Percentiles rank a stretch among this genome's conserved stretches.
phyloP scores from a whole-genome alignment of 2,329 filamentous ascomycete species.

The Neoarthrinium moseri region DNA sequence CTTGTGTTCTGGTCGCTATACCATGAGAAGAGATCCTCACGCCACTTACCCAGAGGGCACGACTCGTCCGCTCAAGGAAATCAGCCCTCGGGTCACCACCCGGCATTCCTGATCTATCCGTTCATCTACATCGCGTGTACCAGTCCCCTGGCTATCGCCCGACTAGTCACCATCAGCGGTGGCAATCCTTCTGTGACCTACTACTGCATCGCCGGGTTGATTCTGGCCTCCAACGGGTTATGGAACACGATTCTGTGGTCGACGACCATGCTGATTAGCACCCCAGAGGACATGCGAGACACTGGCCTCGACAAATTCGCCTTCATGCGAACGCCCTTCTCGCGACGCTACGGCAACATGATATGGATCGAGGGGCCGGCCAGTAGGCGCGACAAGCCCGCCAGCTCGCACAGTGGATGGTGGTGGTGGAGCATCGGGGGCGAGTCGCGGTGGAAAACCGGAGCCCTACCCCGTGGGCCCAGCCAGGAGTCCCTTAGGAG shows the following conservation, averaged over 20 bases:
- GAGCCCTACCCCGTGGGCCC: neutral
- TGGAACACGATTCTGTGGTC: slow-evolving; percentile 17
- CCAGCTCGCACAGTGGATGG: neutral
- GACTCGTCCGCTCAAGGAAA: neutral
- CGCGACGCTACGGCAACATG: slow-evolving; percentile 13
- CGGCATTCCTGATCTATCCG: slow-evolving; percentile 17
- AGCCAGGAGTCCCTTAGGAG: neutral
- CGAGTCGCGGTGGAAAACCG: slow-evolving; percentile 8
- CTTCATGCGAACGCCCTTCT: slow-evolving; percentile 13
- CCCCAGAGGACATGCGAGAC: slow-evolving; percentile 12
- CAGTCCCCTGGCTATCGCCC: slow-evolving; percentile 12
- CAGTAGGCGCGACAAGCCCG: neutral
- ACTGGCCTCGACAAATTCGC: slow-evolving; percentile 16
- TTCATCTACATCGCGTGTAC: slow-evolving; percentile 17
- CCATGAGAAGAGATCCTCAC: slow-evolving; percentile 12
- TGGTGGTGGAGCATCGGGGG: slow-evolving; percentile 14
- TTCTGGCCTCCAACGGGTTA: slow-evolving; percentile 14
- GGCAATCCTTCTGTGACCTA: slow-evolving; percentile 1
- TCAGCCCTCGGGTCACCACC: slow-evolving; percentile 14
- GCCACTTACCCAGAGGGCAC: slow-evolving; percentile 9
- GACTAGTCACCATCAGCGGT: slow-evolving; percentile 9
- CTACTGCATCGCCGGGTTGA: slow-evolving; percentile 13
- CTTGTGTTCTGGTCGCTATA: slow-evolving; percentile 13
- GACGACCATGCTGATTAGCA: slow-evolving; percentile 16
- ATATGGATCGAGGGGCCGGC: slow-evolving; percentile 11